Evolutionary conservation across 1,284 basidiomycete species (phyloP).

Genomic region (Cutaneotrichosporon daszewskae): DNA sequence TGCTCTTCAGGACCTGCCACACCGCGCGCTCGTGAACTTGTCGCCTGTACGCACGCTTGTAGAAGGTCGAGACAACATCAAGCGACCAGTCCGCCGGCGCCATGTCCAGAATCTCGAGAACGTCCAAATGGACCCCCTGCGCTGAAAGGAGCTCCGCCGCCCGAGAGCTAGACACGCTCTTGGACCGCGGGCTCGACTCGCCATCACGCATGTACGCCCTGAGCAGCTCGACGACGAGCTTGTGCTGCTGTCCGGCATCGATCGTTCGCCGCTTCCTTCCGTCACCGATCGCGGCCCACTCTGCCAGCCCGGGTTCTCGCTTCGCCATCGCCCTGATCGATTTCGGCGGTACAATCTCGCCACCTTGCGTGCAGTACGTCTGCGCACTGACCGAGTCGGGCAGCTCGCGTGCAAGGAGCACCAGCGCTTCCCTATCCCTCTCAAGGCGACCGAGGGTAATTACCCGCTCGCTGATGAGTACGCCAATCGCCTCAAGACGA

Average conservation of each 20-base stretch:
- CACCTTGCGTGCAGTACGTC: conserved; percentile 68
- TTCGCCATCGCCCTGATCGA: conserved; percentile 52
- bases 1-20: conserved; percentile 42
- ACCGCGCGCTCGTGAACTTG: conserved; percentile 57
- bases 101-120: conserved; percentile 64
- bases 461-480: conserved; percentile 65
- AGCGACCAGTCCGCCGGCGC: conserved; percentile 73
- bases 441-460: conserved; percentile 72
- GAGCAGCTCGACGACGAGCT: conserved; percentile 63
- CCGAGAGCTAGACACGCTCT: conserved; percentile 56
- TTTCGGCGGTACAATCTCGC: conserved; percentile 62
- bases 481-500: conserved; percentile 51
- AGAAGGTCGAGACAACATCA: conserved; percentile 64
- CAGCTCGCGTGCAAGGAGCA: conserved; percentile 63
- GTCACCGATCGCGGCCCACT: conserved; percentile 55
- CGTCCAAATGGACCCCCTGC: conserved; percentile 71
- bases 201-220: conserved; percentile 75
- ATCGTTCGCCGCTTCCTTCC: conserved; percentile 46
- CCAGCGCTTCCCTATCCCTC: conserved; percentile 61
- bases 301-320: conserved; percentile 49
- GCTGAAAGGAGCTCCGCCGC: conserved; percentile 67
- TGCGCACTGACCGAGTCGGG: conserved; percentile 71
- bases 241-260: conserved; percentile 56
- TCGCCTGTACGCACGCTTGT: conserved; percentile 68
- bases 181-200: conserved; percentile 61